Evolutionary conservation across 2,329 filamentous ascomycete species (phyloP).

Genomic region (Aureobasidium sp.): DNA sequence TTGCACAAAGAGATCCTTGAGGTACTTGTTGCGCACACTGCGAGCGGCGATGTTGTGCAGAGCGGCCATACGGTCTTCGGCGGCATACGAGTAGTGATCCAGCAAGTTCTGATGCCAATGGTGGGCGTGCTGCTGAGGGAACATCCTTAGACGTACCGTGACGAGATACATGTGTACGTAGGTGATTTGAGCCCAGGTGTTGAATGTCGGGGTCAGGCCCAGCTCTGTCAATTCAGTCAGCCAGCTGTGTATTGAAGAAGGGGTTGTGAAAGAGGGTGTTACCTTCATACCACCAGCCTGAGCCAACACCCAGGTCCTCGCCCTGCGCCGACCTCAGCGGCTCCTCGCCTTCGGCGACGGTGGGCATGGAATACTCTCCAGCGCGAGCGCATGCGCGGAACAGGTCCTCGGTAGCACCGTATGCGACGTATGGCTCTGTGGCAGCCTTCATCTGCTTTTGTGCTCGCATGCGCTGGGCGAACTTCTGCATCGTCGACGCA

Average conservation of each 20-base stretch:
- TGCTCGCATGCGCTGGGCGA: conserved; percentile 15
- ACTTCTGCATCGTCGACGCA: conserved; percentile 13
- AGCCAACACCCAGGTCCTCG: conserved; percentile 69
- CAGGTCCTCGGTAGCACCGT: conserved; percentile 67
- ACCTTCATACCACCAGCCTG: conserved; percentile 78
- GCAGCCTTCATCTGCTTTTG: conserved; percentile 24
- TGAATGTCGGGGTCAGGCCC: conserved; percentile 76
- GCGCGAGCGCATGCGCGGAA: conserved; percentile 66
- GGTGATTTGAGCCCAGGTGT: conserved; percentile 90
- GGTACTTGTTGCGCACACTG: conserved; percentile 49
- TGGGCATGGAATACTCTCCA: conserved; percentile 68
- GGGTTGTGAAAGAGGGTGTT: conserved; percentile 13
- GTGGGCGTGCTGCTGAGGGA: conserved; percentile 59
- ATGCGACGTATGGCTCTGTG: conserved; percentile 66
- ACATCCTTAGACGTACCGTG: conserved; percentile 70
- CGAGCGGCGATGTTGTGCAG: conserved; percentile 59
- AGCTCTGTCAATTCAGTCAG: conserved; percentile 50
- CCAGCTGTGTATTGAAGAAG: neutral
- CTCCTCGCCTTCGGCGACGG: conserved; percentile 49
- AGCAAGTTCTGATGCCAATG: conserved; percentile 84
- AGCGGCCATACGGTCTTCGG: conserved; percentile 73
- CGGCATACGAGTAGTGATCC: conserved; percentile 90
- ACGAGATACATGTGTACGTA: conserved; percentile 95
- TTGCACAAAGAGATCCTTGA: conserved; percentile 86
- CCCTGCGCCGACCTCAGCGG: conserved; percentile 66